These are phyloP conservation scores for Pleurotus giganteus DNA, from an alignment of 768 basidiomycete species.

Conservation along the genomic window DNA sequence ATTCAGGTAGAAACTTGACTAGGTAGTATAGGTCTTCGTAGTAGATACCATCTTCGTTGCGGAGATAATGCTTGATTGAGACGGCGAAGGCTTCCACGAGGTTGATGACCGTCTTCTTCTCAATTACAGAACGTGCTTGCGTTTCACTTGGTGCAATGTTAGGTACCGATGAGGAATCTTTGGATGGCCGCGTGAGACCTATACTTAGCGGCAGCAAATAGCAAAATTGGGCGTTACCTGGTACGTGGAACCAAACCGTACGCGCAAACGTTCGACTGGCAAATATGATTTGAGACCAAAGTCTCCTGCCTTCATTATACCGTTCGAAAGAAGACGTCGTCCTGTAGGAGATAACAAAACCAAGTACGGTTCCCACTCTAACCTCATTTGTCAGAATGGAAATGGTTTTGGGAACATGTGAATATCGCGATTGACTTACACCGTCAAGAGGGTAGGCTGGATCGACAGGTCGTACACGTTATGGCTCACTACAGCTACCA, in stretches of 20 bases:
- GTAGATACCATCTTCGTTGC: slow-evolving; percentile 54
- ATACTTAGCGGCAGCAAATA: not conserved
- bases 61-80: slow-evolving; percentile 67
- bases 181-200: not conserved
- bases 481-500: slow-evolving; percentile 51
- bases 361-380: slow-evolving; percentile 62
- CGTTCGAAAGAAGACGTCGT: slow-evolving; percentile 73
- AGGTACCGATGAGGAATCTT: slow-evolving; percentile 13
- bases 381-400: not conserved
- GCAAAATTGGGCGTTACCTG: slow-evolving; percentile 28
- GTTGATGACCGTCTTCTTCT: slow-evolving; percentile 70
- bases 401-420: too few relatives aligned
- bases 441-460: slow-evolving; percentile 60
- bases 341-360: slow-evolving; percentile 72
- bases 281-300: slow-evolving; percentile 70
- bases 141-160: slow-evolving; percentile 24
- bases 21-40: slow-evolving; percentile 62
- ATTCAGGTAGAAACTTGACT: slow-evolving; percentile 71
- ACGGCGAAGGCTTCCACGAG: slow-evolving; percentile 65
- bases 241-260: slow-evolving; percentile 57
- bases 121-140: slow-evolving; percentile 50
- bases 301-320: slow-evolving; percentile 70
- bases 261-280: slow-evolving; percentile 57
- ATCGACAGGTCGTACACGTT: slow-evolving; percentile 42
- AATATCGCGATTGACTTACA: slow-evolving; percentile 38